Evolutionary conservation across 768 basidiomycete species (phyloP), one percentile per base, ranked within the genome.

Genomic region (Suillus americanus): DNA sequence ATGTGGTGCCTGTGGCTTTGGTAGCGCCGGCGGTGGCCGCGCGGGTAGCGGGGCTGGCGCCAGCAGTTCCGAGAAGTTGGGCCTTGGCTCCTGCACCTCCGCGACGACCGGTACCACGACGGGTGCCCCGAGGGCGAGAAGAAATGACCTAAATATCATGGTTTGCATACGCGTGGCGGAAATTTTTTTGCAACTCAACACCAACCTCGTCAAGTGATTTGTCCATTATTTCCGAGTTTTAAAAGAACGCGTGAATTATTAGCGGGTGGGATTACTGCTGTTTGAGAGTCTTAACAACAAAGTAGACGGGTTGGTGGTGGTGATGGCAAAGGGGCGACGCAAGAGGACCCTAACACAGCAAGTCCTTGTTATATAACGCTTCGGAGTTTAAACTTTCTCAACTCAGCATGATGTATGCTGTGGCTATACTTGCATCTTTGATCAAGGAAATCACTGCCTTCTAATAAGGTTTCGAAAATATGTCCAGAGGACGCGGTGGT

Each of bases 141-240:
- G 87, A 77, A 72, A 92, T 91, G 71, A 92, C 90, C 91, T 92
- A 74, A 64, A 67, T 20, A 61, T 63, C 55, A 67, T 67, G 64
- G 64, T 67, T 54, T 68, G 59, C 59, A 65, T 64, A 75, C 73
- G 69, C 69, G 61, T 20, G 41, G 63, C 60, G 35, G 51, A 63
- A 68, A 65, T 67, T 37, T 64, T 64, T 55, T 65, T 12, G 53
- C 65, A 40, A 56, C 59, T 62, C 60, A 14, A n/a, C 38, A 80
- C 85, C 25, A 64, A 94, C 92, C 64, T 93, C 89, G 75, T 94
- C 92, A 65, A 94, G 89, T 71, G 90, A 84, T 79, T 90, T 90
- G 79, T 94, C 91, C 89, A 94, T 91, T 74, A 41, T 59, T 40
- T 25, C 37, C 25, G 20, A 41, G 38, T 59, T 59, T 25, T 41